Conservation (phyloP, 2,329 filamentous ascomycete genomes). For the Beauveria caledonica region DNA sequence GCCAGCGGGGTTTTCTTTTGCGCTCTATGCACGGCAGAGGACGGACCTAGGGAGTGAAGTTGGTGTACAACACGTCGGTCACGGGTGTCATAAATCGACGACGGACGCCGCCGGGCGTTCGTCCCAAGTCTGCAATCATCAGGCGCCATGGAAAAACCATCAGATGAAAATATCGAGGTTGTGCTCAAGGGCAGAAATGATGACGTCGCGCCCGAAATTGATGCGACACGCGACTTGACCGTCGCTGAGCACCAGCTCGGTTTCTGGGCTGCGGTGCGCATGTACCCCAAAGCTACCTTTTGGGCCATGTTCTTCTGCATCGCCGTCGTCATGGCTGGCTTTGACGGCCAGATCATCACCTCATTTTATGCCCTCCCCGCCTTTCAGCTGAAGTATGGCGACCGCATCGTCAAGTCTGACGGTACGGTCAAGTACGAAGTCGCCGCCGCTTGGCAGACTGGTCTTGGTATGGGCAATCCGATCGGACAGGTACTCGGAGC, state of each 20-base stretch:
- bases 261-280: conserved; percentile 21
- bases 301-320: conserved; percentile 23
- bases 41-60: background rate
- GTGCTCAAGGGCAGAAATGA: background rate
- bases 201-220: conserved; percentile 12
- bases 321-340: conserved; percentile 23
- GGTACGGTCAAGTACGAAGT: conserved; percentile 39
- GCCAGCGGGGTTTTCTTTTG: background rate
- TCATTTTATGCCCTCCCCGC: conserved; percentile 30
- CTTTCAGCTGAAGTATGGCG: conserved; percentile 26
- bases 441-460: conserved; percentile 40
- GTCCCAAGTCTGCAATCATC: background rate
- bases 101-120: background rate
- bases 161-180: background rate
- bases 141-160: background rate
- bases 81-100: background rate
- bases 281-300: conserved; percentile 31
- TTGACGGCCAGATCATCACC: conserved; percentile 30
- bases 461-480: conserved; percentile 34
- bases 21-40: background rate
- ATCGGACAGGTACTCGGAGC: conserved; percentile 41
- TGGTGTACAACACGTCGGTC: background rate
- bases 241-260: conserved; percentile 20
- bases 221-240: conserved; percentile 18
- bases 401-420: conserved; percentile 18